Evolutionary conservation across 2,329 filamentous ascomycete species (phyloP).

Genomic region (Aspergillus viridinutans): DNA sequence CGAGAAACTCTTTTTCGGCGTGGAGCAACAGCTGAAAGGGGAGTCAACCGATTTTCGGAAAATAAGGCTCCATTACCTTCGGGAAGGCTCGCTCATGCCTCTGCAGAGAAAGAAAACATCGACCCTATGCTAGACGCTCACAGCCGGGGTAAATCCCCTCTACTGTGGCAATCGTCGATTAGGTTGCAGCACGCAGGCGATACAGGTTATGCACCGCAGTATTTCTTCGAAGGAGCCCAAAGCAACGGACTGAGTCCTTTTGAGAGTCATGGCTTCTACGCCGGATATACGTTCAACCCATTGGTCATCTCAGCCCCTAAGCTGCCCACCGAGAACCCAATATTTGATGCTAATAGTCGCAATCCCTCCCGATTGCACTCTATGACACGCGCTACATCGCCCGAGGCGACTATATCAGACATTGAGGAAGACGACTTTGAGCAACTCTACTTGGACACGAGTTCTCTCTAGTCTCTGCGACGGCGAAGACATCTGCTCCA

Average conservation of each 20-base stretch:
- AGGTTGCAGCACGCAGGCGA: slow-evolving; percentile 15
- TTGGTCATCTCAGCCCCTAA: slow-evolving; percentile 25
- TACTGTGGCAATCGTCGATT: slow-evolving; percentile 23
- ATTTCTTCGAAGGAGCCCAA: slow-evolving; percentile 22
- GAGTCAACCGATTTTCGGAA: slow-evolving; percentile 11
- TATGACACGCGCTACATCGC: slow-evolving; percentile 19
- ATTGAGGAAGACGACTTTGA: slow-evolving; percentile 31
- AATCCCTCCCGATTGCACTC: slow-evolving; percentile 14
- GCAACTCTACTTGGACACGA: slow-evolving; percentile 29
- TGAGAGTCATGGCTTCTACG: slow-evolving; percentile 21
- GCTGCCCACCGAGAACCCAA: slow-evolving; percentile 14
- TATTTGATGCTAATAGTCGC: slow-evolving; percentile 15
- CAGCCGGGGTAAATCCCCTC: slow-evolving; percentile 21
- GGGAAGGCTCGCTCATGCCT: slow-evolving; percentile 7
- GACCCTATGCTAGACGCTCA: slow-evolving; percentile 28
- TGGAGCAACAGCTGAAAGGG: slow-evolving; percentile 5
- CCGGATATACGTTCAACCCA: slow-evolving; percentile 31
- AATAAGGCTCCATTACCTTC: slow-evolving; percentile 9
- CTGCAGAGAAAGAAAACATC: slow-evolving; percentile 36
- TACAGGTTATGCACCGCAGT: slow-evolving; percentile 20
- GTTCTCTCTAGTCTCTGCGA: slow-evolving; percentile 17
- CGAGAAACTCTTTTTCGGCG: slow-evolving; percentile 19
- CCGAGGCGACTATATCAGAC: slow-evolving; percentile 34
- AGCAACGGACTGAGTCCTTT: slow-evolving; percentile 20
- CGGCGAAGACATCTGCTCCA: background rate